phyloP scores from a whole-genome alignment of 495 filamentous ascomycete genomes.

The Podospora appendiculata region DNA sequence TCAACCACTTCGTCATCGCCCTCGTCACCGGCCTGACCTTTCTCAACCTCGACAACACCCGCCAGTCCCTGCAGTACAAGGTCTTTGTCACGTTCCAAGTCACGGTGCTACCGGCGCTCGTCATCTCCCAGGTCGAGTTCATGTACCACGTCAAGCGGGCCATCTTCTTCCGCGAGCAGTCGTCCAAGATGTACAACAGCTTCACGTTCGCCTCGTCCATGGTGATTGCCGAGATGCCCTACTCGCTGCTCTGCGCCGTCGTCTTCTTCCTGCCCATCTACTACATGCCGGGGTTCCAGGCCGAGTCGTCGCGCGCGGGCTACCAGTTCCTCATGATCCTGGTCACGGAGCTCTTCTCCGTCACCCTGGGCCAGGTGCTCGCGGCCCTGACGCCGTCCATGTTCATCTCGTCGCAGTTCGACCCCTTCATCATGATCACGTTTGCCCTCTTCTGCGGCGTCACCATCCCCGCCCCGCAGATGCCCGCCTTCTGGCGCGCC shows the following conservation, averaged over 20 bases:
- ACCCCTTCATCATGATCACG: constrained; percentile 72
- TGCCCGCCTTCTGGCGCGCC: constrained; percentile 68
- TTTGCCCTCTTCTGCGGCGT: constrained; percentile 83
- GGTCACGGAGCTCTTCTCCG: constrained; percentile 69
- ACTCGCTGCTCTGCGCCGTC: constrained; percentile 64
- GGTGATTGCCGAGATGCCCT: constrained; percentile 70
- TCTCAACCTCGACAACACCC: constrained; percentile 59
- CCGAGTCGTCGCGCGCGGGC: constrained; percentile 51
- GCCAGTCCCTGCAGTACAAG: constrained; percentile 63
- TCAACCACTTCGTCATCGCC: constrained; percentile 66
- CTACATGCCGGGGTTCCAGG: constrained; percentile 60
- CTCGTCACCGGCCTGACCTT: constrained; percentile 69
- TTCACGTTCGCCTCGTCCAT: constrained; percentile 65
- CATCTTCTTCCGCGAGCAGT: constrained; percentile 72
- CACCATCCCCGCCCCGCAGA: constrained; percentile 64
- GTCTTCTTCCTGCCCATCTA: constrained; percentile 69
- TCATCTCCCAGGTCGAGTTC: constrained; percentile 70
- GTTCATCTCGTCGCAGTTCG: constrained; percentile 64
- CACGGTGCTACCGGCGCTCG: constrained; percentile 66
- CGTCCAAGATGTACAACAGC: constrained; percentile 68
- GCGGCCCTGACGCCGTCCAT: constrained; percentile 60
- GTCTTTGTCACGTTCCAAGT: constrained; percentile 82
- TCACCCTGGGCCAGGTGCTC: constrained; percentile 62
- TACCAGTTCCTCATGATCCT: constrained; percentile 80
- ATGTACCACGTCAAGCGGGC: constrained; percentile 67